phyloP scores from a whole-genome alignment of 768 basidiomycete species.

The Xanthoconium purpureum region DNA sequence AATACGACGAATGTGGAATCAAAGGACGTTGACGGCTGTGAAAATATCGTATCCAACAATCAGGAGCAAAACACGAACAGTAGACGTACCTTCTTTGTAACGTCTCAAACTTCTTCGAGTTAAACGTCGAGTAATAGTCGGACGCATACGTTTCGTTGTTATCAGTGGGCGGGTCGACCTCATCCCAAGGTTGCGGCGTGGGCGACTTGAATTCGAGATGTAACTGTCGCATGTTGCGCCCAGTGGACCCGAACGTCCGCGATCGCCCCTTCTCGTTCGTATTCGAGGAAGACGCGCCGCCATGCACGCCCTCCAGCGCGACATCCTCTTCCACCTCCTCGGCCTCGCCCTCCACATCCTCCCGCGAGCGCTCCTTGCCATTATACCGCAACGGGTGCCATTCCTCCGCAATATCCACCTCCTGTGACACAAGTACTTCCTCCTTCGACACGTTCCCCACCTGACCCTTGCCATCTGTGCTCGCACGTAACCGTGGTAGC shows the following conservation, averaged over 20 bases:
- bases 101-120: slow-evolving; percentile 42
- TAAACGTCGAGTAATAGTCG: slow-evolving; percentile 43
- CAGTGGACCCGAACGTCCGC: slow-evolving; percentile 19
- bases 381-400: slow-evolving; percentile 27
- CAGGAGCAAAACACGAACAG: neutral
- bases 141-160: slow-evolving; percentile 31
- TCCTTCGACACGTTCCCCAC: slow-evolving; percentile 13
- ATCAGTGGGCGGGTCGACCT: slow-evolving; percentile 46
- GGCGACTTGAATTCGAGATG: slow-evolving; percentile 48
- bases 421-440: slow-evolving; percentile 20
- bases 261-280: slow-evolving; percentile 28
- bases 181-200: slow-evolving; percentile 69
- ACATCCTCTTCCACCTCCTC: slow-evolving; percentile 14
- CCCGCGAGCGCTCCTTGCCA: slow-evolving; percentile 10
- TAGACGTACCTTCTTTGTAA: slow-evolving; percentile 44
- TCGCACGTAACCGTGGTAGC: slow-evolving; percentile 32
- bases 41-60: slow-evolving; percentile 16
- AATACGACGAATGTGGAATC: slow-evolving; percentile 80
- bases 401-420: slow-evolving; percentile 23
- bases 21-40: slow-evolving; percentile 39
- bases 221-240: slow-evolving; percentile 41
- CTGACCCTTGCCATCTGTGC: slow-evolving; percentile 16
- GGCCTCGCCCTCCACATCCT: neutral
- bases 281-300: slow-evolving; percentile 8
- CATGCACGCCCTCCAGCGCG: slow-evolving; percentile 9